Base-by-base conservation (phyloP, 768 basidiomycete species). In the Podaxis sp. region DNA sequence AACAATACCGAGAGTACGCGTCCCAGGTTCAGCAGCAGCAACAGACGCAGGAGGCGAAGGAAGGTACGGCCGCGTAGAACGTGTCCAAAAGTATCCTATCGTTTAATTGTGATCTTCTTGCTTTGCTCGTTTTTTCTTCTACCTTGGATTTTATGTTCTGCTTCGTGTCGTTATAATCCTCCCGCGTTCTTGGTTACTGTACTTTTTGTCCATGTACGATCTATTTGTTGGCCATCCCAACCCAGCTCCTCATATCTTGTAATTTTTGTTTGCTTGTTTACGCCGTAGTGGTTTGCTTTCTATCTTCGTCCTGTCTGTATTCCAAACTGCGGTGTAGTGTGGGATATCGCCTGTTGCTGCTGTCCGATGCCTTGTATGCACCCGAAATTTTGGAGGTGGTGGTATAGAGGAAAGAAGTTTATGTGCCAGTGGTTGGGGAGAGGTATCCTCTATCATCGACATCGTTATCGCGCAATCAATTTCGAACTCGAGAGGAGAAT, bases 51-150 rank as follows among this genome's bases (percentile, higher is more conserved):
- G 55, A 21, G 18, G 40, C 28, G 60, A 58, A 47, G 44, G 61
- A 52, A 21, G 27, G 58, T 37, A 3, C 66, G 18, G n/a, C 57
- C 55, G 47, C 37, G 11, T 61, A 55, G 47, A 47, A 21, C 32
- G 47, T n/a, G 27, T 23, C 23, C 46, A 62, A 62, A 62, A 62
- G 61, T 62, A 62, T 56, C 40, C 53, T 57, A 50, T 48, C 55
- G 42, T 32, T 54, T 61, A 50, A 48, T 61, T 55, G 46, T 37
- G 13, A 16, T 42, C 21, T 50, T 61, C 50, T 38, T 50, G n/a
- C n/a, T 40, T 40, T 42, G 52, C 28, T 61, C 42, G 48, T 21
- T 21, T 42, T 35, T 51, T 18, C 35, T 25, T 25, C 38, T 11
- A 38, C 28, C 23, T 28, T 50, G 3, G 4, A 4, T 36, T 53